Base-by-base conservation (phyloP, 129 eudicot species). In the Tanacetum coccineum region DNA sequence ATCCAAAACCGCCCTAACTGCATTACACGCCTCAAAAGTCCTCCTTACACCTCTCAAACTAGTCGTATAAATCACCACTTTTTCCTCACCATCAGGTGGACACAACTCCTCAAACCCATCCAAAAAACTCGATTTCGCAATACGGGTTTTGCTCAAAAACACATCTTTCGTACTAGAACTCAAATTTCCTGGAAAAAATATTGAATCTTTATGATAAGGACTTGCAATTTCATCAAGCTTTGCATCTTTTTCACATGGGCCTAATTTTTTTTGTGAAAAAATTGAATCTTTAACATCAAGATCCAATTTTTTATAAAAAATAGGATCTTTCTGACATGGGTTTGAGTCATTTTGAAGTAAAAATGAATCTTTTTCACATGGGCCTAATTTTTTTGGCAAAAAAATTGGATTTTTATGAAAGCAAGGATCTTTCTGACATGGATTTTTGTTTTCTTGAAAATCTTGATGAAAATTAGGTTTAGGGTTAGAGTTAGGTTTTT, bases 21-120 rank as follows among this genome's bases (percentile, higher is more conserved):
- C 85, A 59, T 86, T 89, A 65, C 96, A 93, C 2, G 68, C 88
- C 74, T 89, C 96, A 20, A 93, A 89, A 0, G 96, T 93, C 70
- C 76, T 81, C 66, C 96, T 51, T 10, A 93, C 89, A 1, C 96
- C 95, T 28, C 95, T 66, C 28, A 93, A 52, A 4, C 86, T 75
- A 1, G 96, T 93, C 13, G 99, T 85, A 19, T 93, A 89, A 62
- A 93, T 42, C 62, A 93, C 96, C 32, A 89, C 80, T 39, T 60
- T 73, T 25, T 81, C 65, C 22, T 82, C 95, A 28, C 96, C 98
- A 10, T 81, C 81, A 0, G 95, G 92, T 7, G 95, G 96, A 67
- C 96, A 93, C 2, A 93, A 10, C 10, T 15, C 59, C 17, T 80
- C 91, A 63, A 78, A 92, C 60, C 76, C 74, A 62, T 87, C 84